These are phyloP conservation scores for Aspergillus nidulans DNA, from an alignment of 495 filamentous ascomycete genomes.

Conservation along the genomic window DNA sequence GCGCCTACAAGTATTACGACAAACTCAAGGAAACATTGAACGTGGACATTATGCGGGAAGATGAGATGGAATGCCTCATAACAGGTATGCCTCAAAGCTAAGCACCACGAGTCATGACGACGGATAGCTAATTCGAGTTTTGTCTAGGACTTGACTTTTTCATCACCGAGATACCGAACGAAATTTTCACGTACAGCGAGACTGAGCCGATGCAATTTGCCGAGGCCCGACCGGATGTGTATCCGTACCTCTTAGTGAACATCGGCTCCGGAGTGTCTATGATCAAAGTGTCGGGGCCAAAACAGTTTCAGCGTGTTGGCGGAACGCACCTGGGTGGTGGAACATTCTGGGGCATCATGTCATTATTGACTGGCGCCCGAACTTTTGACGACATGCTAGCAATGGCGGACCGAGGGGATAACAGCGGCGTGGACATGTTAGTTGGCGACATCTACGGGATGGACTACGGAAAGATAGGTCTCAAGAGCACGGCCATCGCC, in stretches of 20 bases:
- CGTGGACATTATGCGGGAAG: conserved; percentile 84
- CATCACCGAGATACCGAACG: conserved; percentile 91
- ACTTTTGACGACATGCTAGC: conserved; percentile 94
- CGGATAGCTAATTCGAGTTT: conserved; percentile 1
- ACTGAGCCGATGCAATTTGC: conserved; percentile 80
- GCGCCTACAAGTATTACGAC: conserved; percentile 94
- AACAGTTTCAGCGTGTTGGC: conserved; percentile 80
- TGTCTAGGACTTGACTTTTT: conserved; percentile 87
- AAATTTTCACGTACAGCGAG: conserved; percentile 96
- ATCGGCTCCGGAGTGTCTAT: conserved; percentile 99
- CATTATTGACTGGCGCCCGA: conserved; percentile 80
- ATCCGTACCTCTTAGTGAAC: conserved; percentile 96
- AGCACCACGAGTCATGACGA: not conserved
- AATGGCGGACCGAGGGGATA: conserved; percentile 91
- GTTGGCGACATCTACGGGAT: conserved; percentile 98
- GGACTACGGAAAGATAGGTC: conserved; percentile 89
- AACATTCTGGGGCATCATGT: conserved; percentile 91
- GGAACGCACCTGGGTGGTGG: conserved; percentile 93
- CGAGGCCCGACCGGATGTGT: conserved; percentile 67
- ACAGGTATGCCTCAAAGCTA: conserved; percentile 54
- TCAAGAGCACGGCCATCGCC: conserved; percentile 91
- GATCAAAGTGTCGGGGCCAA: conserved; percentile 91
- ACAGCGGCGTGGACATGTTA: conserved; percentile 89
- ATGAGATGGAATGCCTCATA: conserved; percentile 98
- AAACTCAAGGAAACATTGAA: conserved; percentile 73